Evolutionary conservation across 768 basidiomycete genomes (phyloP), one percentile per base, ranked within the genome.

Genomic region (Psilocybe cubensis): DNA sequence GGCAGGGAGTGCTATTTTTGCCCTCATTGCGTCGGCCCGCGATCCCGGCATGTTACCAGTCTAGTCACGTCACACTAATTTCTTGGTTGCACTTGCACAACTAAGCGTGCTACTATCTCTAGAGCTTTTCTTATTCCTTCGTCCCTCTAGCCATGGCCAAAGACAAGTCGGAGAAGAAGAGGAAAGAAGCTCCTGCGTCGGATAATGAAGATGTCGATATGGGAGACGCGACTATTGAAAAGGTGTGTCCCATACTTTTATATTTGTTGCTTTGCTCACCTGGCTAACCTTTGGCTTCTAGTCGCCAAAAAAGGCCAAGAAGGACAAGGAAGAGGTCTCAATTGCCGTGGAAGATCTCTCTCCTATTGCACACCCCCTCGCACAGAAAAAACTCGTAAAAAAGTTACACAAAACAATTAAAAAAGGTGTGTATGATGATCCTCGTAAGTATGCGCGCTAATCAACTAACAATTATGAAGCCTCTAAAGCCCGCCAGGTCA

Each of bases 391-490:
- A 76, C 82, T 98, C 25, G 75, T 89, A 40, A 98, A 97, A 76
- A 98, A 95, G 74, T 76, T 98, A 29, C 89, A 98, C 79, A 96
- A 95, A 74, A 89, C 91, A 6, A 90, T 98, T 63, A 97, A 95
- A 79, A 93, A 90, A 76, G 94, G 94, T 88, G 40, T 44, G 72
- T 57, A 56, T 29, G 23, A 9, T 23, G 24, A 27, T 12, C 27
- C 23, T 25, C 21, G n/a, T 9, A 33, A 20, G 63, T 21, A 29
- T 40, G 25, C 41, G 18, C 38, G 10, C 21, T 41, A 24, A 57
- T 29, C 40, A 3, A 28, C 52, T 48, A 17, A 43, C 25, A 17
- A 45, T 44, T 35, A 47, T 42, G 47, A 48, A 96, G 94, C 97
- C 17, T 95, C 96, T 23, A 97, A 96, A 72, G 87, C 87, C 38